Evolutionary conservation across 257 asterid genomes (phyloP).

Genomic region (Nicotiana tomentosiformis): DNA sequence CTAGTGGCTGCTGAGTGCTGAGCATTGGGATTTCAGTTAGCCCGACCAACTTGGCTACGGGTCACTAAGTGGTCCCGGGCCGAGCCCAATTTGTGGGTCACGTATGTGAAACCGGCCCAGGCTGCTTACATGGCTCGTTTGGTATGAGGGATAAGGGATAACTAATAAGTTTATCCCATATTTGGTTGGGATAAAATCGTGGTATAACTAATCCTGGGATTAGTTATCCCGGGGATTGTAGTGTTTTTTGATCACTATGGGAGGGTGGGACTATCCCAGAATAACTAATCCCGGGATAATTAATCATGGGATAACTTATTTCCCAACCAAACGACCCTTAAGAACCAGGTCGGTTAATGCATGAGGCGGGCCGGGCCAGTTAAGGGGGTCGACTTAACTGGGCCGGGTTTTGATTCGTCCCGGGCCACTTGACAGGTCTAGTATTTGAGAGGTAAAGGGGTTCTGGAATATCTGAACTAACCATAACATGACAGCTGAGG

Average conservation of each 20-base stretch:
- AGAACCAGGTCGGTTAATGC: not conserved
- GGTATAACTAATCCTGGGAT: too few species aligned
- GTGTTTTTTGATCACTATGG: too few species aligned
- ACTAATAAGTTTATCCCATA: too few species aligned
- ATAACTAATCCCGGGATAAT: too few species aligned
- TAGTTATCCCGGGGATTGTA: too few species aligned
- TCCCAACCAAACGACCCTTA: too few species aligned
- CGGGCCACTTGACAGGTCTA: not conserved
- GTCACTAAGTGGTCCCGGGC: not conserved
- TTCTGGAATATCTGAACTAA: not conserved
- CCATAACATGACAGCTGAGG: slow-evolving; percentile 31
- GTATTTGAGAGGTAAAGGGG: not conserved
- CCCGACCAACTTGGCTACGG: not conserved
- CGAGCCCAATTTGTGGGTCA: not conserved
- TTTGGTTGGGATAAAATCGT: too few species aligned
- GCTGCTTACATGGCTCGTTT: not conserved
- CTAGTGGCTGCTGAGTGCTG: not conserved
- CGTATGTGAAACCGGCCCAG: not conserved
- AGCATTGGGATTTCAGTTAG: not conserved
- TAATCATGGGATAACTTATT: too few species aligned
- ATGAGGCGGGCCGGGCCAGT: not conserved
- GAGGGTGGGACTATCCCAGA: too few species aligned
- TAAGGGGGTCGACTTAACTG: not conserved
- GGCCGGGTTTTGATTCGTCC: not conserved
- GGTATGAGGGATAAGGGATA: too few species aligned